These are phyloP conservation scores for Austroboletus festivus DNA, from an alignment of 768 basidiomycete species.

Conservation along the genomic window DNA sequence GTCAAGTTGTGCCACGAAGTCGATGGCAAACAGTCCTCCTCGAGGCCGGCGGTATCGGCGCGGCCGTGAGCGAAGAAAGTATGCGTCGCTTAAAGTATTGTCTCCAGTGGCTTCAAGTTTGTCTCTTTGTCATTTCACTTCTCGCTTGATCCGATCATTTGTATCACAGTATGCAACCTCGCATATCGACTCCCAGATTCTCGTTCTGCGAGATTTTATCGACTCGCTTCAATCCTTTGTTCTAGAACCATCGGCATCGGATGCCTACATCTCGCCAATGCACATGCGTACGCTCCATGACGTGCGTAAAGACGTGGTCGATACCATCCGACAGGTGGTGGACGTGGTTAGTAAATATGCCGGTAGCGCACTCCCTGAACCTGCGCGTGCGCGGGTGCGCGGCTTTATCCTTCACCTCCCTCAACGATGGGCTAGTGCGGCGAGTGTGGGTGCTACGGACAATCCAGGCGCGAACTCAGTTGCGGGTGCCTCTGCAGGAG, in stretches of 20 bases:
- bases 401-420: constrained; percentile 80
- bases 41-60: constrained; percentile 85
- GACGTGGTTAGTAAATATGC: constrained; percentile 84
- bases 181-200: constrained; percentile 85
- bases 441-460: constrained; percentile 25
- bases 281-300: constrained; percentile 68
- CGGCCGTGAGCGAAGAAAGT: constrained; percentile 87
- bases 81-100: constrained; percentile 85
- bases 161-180: constrained; percentile 70
- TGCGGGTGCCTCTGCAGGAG: constrained; percentile 31
- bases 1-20: constrained; percentile 68
- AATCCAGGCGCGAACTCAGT: constrained; percentile 36
- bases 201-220: constrained; percentile 81
- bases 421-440: constrained; percentile 64
- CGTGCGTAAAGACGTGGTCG: constrained; percentile 80
- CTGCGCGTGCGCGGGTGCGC: constrained; percentile 68
- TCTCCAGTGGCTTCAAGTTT: constrained; percentile 81
- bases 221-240: constrained; percentile 53
- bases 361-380: constrained; percentile 83
- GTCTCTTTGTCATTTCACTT: constrained; percentile 24
- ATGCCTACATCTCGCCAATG: constrained; percentile 39
- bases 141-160: background rate
- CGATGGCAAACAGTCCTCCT: constrained; percentile 81
- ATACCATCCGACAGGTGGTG: constrained; percentile 86
- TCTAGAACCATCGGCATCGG: constrained; percentile 21